Evolutionary conservation across 768 basidiomycete genomes (phyloP).

Genomic region (Calocera cornea): DNA sequence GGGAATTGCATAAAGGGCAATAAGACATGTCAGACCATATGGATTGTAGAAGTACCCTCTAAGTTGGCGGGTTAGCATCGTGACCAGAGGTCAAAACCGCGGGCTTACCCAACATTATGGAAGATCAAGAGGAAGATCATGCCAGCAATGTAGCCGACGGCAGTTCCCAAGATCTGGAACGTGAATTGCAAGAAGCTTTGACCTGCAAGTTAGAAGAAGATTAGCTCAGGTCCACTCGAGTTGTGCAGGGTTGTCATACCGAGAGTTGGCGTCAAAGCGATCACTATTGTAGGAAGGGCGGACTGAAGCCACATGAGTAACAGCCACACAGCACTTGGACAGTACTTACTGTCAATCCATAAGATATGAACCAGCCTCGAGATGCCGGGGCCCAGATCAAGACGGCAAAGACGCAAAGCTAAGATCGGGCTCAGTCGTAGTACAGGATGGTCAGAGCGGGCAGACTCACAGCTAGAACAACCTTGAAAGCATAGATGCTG

Average conservation of each 20-base stretch:
- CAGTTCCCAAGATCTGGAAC: slow-evolving; percentile 20
- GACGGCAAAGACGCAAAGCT: slow-evolving; percentile 19
- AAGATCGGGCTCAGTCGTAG: not conserved
- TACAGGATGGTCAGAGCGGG: not conserved
- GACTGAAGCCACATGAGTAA: not conserved
- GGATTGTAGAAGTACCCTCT: slow-evolving; percentile 3
- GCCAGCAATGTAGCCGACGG: slow-evolving; percentile 14
- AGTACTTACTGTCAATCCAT: slow-evolving; percentile 14
- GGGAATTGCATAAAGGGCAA: slow-evolving; percentile 14
- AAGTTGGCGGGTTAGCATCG: not conserved
- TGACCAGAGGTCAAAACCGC: slow-evolving; percentile 20
- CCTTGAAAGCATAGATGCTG: slow-evolving; percentile 20
- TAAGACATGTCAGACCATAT: slow-evolving; percentile 14
- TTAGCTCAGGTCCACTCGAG: not conserved
- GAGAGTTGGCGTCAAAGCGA: slow-evolving; percentile 21
- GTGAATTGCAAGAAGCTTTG: slow-evolving; percentile 23
- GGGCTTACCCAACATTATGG: slow-evolving; percentile 17
- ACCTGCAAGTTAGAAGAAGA: slow-evolving; percentile 11
- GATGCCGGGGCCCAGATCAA: slow-evolving; percentile 19
- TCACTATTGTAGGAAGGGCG: slow-evolving; percentile 22
- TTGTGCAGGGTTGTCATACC: slow-evolving; percentile 8
- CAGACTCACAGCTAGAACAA: slow-evolving; percentile 9
- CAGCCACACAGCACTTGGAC: not conserved
- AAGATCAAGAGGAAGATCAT: slow-evolving; percentile 19
- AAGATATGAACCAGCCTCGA: slow-evolving; percentile 20